Base-by-base conservation (phyloP, 2,329 filamentous ascomycete species). In the Colletotrichum destructivum region DNA sequence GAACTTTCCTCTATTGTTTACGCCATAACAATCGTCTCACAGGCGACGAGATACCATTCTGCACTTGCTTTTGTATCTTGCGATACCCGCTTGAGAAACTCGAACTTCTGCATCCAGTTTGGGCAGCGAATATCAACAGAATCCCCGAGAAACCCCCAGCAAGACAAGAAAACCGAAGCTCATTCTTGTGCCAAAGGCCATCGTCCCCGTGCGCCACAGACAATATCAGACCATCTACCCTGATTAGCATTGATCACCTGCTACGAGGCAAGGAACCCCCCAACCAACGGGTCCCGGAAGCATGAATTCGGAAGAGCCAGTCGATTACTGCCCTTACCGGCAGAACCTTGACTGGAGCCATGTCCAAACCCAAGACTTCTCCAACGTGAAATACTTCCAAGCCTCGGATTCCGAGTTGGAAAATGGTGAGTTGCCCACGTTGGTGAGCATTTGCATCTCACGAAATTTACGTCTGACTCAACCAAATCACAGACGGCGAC, bases 281-380 rank as follows among this genome's bases (percentile, higher is more conserved):
- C 52, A 59, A 69, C 40, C 38, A n/a, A 52, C 40, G 60, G 55
- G 66, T 47, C 61, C 62, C 55, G 73, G 76, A 82, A 84, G 83
- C 85, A 86, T 85, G 84, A 84, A 76, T 78, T 78, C 77, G 75
- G 76, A 76, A 76, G 78, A 77, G 72, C 78, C 76, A 64, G 77
- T 83, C 73, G 79, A 83, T 66, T 81, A 78, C 77, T 82, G 82
- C 80, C 81, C 82, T 55, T 78, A 78, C 64, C 79, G 84, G 81
- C 76, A 82, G 69, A 79, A 81, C 73, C 69, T 83, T 78, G 79
- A 82, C 75, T 82, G 77, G 74, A 75, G 77, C 70, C 75, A 81
- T 74, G 79, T 85, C 68, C 80, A 84, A 74, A 82, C 79, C 71
- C 81, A 83, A 73, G 78, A 86, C 75, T 86, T 83, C 78, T 83